phyloP scores from a whole-genome alignment of 495 filamentous ascomycete genomes.

The Lophiotrema nucula region DNA sequence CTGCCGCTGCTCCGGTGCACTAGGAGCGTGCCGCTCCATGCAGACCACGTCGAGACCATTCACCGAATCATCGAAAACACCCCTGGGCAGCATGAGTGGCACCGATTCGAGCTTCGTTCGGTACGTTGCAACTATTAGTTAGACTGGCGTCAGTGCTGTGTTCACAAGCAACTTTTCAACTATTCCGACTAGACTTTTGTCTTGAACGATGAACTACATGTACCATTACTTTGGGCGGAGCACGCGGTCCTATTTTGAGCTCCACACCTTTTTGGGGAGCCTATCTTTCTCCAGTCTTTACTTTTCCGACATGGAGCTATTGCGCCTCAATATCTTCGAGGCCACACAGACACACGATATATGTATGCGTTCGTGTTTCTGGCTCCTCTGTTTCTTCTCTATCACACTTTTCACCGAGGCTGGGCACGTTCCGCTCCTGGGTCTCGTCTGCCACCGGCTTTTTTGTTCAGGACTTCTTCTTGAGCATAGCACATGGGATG shows the following conservation, averaged over 20 bases:
- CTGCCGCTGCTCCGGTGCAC: slow-evolving; percentile 19
- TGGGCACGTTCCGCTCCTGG: background rate
- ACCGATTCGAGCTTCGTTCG: background rate
- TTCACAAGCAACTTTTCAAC: background rate
- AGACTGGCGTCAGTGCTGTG: background rate
- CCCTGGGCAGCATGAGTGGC: no score
- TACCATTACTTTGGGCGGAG: no score
- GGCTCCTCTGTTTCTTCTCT: background rate
- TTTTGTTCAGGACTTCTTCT: background rate
- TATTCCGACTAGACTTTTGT: background rate
- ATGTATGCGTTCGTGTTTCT: background rate
- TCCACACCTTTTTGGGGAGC: background rate
- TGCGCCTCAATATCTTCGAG: no score
- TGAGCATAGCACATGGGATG: background rate
- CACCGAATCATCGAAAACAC: background rate
- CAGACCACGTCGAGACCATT: background rate
- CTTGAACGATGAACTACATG: background rate
- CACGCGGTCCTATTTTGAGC: no score
- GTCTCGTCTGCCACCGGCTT: background rate
- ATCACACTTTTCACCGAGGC: background rate
- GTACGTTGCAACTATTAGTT: no score
- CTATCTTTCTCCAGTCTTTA: background rate
- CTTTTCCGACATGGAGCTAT: background rate
- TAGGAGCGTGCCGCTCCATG: background rate
- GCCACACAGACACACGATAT: no score